Base-by-base conservation (phyloP, 352 stramenopile genomes). In the Phytophthora fragariae region DNA sequence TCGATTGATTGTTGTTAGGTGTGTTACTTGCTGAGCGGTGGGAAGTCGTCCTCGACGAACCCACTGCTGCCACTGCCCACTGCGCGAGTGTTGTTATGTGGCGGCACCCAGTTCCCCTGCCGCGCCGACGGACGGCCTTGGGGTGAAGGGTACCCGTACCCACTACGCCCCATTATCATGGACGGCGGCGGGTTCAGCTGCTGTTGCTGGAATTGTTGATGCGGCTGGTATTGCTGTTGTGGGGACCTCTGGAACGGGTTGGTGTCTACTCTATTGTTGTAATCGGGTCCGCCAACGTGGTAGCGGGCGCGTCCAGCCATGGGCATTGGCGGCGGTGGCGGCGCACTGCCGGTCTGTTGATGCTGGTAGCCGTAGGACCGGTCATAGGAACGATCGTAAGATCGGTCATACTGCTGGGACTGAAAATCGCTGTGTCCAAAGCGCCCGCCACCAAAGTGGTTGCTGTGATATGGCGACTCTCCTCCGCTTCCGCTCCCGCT, bases 11-110 rank as follows among this genome's bases (percentile, higher is more conserved):
- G 39, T 39, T 61, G n/a, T 49, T 62, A 49, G 27, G 39, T 2
- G 50, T 68, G 47, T 76, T 83, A 91, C 65, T 91, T 86, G 46
- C 85, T 81, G 7, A 94, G 75, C 17, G 88, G 88, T 29, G 88
- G 85, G 58, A 94, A 94, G 41, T 92, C 86, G 31, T 92, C 84
- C 21, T 93, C 75, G 49, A 82, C 81, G 64, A 93, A 93, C 29
- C 70, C 80, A 14, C 77, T 61, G 37, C 47, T 77, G 41, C 61
- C 33, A 8, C 33, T 50, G 35, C 68, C 72, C 33, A 72, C 59
- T 68, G 54, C 58, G 47, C 70, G 57, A 73, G 65, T 56, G 53
- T 68, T 76, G 24, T 55, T 46, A 56, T 73, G 70, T 14, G 70
- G 59, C 31, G 75, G 72, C 47, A 76, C 59, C 58, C 62, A 70